Base-by-base conservation (phyloP, 805 yeast genomes). In the Lipomyces lipofer region DNA sequence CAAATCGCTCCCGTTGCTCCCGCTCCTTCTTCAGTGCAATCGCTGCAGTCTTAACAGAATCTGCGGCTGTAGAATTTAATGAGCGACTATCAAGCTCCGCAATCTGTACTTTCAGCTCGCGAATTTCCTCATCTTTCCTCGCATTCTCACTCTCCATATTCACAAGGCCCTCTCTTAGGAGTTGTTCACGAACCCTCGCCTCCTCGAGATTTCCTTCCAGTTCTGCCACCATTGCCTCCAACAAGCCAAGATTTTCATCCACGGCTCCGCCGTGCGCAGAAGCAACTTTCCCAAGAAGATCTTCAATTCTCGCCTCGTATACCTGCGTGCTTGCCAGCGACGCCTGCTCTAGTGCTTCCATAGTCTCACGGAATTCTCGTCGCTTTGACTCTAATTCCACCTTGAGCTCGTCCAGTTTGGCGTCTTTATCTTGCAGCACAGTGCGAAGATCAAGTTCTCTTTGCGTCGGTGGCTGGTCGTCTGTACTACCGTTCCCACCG, bases 281-380 rank as follows among this genome's bases (percentile, higher is more conserved):
- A 29, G 36, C 56, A 6, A 66, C 45, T 35, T 65, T 63, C 25
- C 58, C 47, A 9, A 24, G n/a, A 10, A 56, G 52, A 3, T 56
- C 58, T 32, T 48, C 54, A 22, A 58, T 56, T 19, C 44, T 48
- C 17, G 47, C 25, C 32, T 58, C 62, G 54, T 58, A 58, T 48
- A 53, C 43, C 25, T 52, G 55, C 30, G 38, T 49, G 21, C 60
- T 50, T 8, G 61, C 60, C 36, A 42, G 30, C 19, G 43, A 46
- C 8, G 61, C 58, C 30, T 47, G 60, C 27, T 53, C 55, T 6
- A 58, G 47, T 3, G 61, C 38, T 28, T 66, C 70, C 33, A 66
- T 56, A 4, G 66, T 63, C 19, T 52, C 60, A 15, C 73, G 58
- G 59, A 70, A 72, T 62, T 64, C 72, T 43, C 46, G 64, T 22